Base-by-base conservation (phyloP, 2,329 filamentous ascomycete species). In the Talaromyces albobiverticillius region DNA sequence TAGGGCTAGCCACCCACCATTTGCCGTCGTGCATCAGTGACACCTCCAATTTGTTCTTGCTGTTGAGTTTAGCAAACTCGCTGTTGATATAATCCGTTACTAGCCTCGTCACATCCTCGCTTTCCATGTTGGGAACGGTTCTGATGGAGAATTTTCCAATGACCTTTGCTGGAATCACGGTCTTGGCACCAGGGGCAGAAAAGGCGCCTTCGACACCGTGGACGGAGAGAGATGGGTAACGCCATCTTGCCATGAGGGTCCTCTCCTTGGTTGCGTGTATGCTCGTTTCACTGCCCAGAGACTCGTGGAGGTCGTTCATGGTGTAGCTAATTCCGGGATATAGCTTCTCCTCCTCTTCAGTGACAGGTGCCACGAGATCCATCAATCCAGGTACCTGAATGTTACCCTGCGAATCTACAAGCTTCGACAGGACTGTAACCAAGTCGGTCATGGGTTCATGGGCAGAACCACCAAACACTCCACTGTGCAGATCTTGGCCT, bases 361-460 rank as follows among this genome's bases (percentile, higher is more conserved):
- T 93, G 38, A 99, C 75, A 3, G 92, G 87, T 1, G 90, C 94
- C 55, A 99, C 94, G 64, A 97, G 88, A 67, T 97, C 92, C 73
- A 87, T 88, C 67, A 99, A 86, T 45, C 94, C 94, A n/a, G 90
- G 87, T 61, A 99, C 95, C 68, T 88, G 83, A 67, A 99, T 99
- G 75, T 90, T 94, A 74, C 94, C 94, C 66, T 95, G 73, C 14
- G 89, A 86, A 71, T 96, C 90, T 46, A 99, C 94, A 40, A 99
- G 80, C 51, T 85, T 88, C 55, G 81, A 87, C 71, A 99, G 82
- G 53, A 99, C 78, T 58, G 86, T 85, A 56, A 94, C 84, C 49
- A 99, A 79, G 71, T 99, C 94, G 16, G 93, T 97, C 94, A 99
- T 99, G 61, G 94, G 94, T 79, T 99, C 94, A 71, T 97, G 93